These are phyloP conservation scores for Barnettozyma siamensis DNA, from an alignment of 805 yeast genomes.

Conservation along the genomic window DNA sequence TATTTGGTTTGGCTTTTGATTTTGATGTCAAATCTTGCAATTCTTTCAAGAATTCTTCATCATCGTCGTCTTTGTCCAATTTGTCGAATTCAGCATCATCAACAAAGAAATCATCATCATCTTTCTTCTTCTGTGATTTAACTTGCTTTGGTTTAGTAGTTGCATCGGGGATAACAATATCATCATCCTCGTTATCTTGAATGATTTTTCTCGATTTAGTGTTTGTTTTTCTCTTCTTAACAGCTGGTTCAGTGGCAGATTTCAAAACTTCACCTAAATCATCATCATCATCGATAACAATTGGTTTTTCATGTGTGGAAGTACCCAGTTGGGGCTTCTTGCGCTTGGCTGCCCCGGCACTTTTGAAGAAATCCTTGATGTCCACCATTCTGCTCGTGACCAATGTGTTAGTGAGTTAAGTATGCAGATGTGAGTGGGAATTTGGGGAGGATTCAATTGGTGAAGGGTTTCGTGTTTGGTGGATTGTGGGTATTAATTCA, in stretches of 20 bases:
- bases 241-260: conserved; percentile 2
- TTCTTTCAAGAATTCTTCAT: not conserved
- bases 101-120: conserved; percentile 21
- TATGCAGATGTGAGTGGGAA: not conserved
- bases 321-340: conserved; percentile 5
- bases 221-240: conserved; percentile 10
- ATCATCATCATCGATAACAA: conserved; percentile 25
- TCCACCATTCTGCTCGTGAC: conserved; percentile 25
- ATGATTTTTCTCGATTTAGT: not conserved
- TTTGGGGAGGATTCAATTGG: too few relatives aligned
- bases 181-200: not conserved
- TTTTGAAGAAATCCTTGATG: conserved; percentile 34
- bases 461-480: too few relatives aligned
- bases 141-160: too few relatives aligned
- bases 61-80: not conserved
- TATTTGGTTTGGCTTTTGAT: not conserved
- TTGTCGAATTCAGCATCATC: conserved; percentile 16
- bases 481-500: not conserved
- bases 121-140: too few relatives aligned
- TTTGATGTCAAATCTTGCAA: not conserved
- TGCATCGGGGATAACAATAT: too few relatives aligned
- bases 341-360: conserved; percentile 6
- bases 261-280: conserved; percentile 21
- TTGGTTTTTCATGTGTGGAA: conserved; percentile 9
- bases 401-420: too few relatives aligned